These are phyloP conservation scores for Globisporangium perplexum DNA, from an alignment of 352 stramenopile genomes.

Conservation along the genomic window DNA sequence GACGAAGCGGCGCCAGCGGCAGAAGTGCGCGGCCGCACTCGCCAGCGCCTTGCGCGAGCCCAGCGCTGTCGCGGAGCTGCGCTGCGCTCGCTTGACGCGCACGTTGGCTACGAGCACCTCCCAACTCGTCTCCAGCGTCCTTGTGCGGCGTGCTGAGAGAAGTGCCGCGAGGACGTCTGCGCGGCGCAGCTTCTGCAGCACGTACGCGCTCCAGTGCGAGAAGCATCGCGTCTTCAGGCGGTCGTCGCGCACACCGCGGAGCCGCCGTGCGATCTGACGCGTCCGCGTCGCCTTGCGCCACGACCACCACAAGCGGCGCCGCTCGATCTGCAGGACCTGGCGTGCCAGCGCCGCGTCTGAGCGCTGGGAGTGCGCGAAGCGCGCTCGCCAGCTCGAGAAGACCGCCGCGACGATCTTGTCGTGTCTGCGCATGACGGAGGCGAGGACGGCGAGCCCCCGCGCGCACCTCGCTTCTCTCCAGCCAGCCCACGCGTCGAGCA, in stretches of 20 bases:
- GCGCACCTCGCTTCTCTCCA: slow-evolving; percentile 1
- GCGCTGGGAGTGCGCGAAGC: not conserved
- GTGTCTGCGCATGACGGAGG: not conserved
- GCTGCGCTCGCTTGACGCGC: not conserved
- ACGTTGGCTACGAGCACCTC: not conserved
- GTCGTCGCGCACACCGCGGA: not conserved
- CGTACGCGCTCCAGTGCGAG: not conserved
- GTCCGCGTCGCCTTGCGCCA: slow-evolving; percentile 4
- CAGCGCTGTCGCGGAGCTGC: not conserved
- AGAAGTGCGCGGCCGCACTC: not conserved
- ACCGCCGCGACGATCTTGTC: not conserved
- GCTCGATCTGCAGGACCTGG: not conserved
- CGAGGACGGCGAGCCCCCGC: not conserved
- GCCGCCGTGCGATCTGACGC: not conserved
- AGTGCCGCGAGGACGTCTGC: not conserved
- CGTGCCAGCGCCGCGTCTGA: not conserved
- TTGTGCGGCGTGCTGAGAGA: not conserved
- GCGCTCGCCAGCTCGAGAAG: not conserved
- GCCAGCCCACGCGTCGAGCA: slow-evolving; percentile 1
- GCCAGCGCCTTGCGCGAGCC: not conserved
- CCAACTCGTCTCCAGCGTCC: slow-evolving; percentile 1
- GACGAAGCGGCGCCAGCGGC: not conserved
- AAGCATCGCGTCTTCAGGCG: not conserved
- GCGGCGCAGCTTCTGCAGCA: slow-evolving; percentile 1
- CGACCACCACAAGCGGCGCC: not conserved